phyloP scores from a whole-genome alignment of 2,329 filamentous ascomycete genomes.

The Paracoccidioides brasiliensis region DNA sequence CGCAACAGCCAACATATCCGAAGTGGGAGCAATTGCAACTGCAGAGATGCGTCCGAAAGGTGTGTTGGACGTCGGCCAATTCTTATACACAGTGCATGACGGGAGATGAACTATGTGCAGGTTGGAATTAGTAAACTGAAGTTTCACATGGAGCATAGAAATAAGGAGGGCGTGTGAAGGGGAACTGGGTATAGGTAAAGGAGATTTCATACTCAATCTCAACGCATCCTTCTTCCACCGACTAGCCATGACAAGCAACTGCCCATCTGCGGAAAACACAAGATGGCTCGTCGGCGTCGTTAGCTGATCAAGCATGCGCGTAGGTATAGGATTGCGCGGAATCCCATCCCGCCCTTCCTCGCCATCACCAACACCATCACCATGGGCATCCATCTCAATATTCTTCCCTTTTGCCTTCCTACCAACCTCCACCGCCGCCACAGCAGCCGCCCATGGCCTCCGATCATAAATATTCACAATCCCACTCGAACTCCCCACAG shows the following conservation, averaged over 20 bases:
- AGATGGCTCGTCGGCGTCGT: slow-evolving; percentile 72
- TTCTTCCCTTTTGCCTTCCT: slow-evolving; percentile 18
- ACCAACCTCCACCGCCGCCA: slow-evolving; percentile 21
- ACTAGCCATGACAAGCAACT: slow-evolving; percentile 76
- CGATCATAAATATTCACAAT: slow-evolving; percentile 93
- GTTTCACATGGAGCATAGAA: neutral
- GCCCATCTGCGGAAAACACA: slow-evolving; percentile 75
- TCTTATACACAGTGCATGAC: slow-evolving; percentile 84
- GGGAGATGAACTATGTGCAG: slow-evolving; percentile 60
- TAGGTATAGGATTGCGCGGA: slow-evolving; percentile 57
- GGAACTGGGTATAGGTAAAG: neutral
- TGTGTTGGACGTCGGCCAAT: slow-evolving; percentile 90
- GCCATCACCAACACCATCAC: slow-evolving; percentile 8
- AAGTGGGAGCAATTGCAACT: slow-evolving; percentile 53
- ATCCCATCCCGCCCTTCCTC: slow-evolving; percentile 34
- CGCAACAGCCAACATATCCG: slow-evolving; percentile 64
- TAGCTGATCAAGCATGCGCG: slow-evolving; percentile 66
- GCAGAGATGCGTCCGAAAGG: slow-evolving; percentile 71
- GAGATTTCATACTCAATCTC: slow-evolving; percentile 41
- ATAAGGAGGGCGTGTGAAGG: neutral
- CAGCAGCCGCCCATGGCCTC: slow-evolving; percentile 41
- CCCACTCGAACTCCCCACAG: slow-evolving; percentile 71
- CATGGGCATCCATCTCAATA: neutral
- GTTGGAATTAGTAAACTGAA: neutral
- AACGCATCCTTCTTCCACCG: slow-evolving; percentile 80